Percentiles rank a stretch among this genome's conserved stretches.
These are phyloP conservation scores for Phaeolepiota aurea DNA, from an alignment of 768 basidiomycete genomes.

Conservation along the genomic window DNA sequence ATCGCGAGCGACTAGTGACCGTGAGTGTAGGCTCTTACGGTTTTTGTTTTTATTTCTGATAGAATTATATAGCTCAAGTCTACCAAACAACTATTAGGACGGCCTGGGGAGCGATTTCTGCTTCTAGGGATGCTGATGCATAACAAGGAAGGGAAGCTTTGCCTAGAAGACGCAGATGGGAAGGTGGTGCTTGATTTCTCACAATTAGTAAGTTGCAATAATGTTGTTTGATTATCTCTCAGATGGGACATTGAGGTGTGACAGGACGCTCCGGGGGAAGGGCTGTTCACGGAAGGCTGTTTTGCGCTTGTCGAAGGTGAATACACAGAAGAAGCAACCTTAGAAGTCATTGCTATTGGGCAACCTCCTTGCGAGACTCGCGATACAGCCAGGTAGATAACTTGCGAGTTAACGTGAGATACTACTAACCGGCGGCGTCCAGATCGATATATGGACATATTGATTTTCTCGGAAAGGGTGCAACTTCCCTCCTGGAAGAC, in stretches of 20 bases:
- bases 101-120: constrained; percentile 83
- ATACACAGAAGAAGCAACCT: constrained; percentile 85
- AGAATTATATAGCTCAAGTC: constrained; percentile 65
- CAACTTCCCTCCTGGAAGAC: constrained; percentile 85
- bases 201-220: constrained; percentile 52
- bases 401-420: not conserved
- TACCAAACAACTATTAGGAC: constrained; percentile 90
- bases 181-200: constrained; percentile 83
- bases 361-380: constrained; percentile 95
- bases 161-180: constrained; percentile 91
- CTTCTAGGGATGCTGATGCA: constrained; percentile 89
- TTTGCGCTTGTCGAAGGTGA: constrained; percentile 94
- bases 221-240: constrained; percentile 1
- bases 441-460: constrained; percentile 95
- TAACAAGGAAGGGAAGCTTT: constrained; percentile 84
- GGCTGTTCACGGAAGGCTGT: constrained; percentile 92
- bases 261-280: constrained; percentile 86
- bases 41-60: not conserved
- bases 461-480: constrained; percentile 94
- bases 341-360: constrained; percentile 89
- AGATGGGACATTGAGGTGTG: constrained; percentile 10
- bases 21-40: constrained; percentile 34
- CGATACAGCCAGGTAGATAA: constrained; percentile 64
- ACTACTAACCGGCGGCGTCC: constrained; percentile 7
- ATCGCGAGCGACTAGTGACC: constrained; percentile 83